Base-by-base conservation (phyloP, 176 grass and related monocot species). In the Bolboschoenus planiculmis region DNA sequence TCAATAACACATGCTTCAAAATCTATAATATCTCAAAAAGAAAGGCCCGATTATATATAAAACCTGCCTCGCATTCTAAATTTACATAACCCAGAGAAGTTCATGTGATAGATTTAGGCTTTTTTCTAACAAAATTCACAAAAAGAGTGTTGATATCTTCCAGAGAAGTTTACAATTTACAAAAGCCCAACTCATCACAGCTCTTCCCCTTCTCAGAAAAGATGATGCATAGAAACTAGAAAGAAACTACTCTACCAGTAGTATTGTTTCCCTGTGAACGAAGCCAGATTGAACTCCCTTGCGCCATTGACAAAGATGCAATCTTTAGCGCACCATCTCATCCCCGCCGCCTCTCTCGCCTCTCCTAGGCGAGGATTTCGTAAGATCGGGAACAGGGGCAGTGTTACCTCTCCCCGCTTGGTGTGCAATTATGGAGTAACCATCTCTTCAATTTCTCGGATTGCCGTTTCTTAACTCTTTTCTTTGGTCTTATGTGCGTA, bases 301-400 rank as follows among this genome's bases (percentile, higher is more conserved):
- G 24, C 79, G 23, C 56, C 56, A 64, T 81, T 65, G 42, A 81
- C 79, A 64, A 37, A 51, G 72, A 82, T 82, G 79, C 79, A 82
- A 82, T 57, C 79, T 60, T 60, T 80, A 27, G 6, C 78, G 3
- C 78, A 80, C 10, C 20, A 80, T 21, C 31, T 50, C 54, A 26
- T 53, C 7, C 35, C 34, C 31, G 10, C 24, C 21, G 34, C 39
- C 79, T 64, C 59, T 26, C 21, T 63, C 37, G 21, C 79, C n/a
- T 82, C 79, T 65, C 24, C 24, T 18, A 82, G 7, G 56, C 57
- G 23, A 2, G 27, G 56, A 16, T 82, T 65, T 48, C 35, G 15
- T 64, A 65, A 30, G n/a, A 8, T 61, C 10, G 54, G 33, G 0
- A 46, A 13, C n/a, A 46, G 36, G 18, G 16, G 1, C 14, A 10